Conservation (phyloP, 2,329 filamentous ascomycete genomes). For the Pseudogymnoascus sp. region DNA sequence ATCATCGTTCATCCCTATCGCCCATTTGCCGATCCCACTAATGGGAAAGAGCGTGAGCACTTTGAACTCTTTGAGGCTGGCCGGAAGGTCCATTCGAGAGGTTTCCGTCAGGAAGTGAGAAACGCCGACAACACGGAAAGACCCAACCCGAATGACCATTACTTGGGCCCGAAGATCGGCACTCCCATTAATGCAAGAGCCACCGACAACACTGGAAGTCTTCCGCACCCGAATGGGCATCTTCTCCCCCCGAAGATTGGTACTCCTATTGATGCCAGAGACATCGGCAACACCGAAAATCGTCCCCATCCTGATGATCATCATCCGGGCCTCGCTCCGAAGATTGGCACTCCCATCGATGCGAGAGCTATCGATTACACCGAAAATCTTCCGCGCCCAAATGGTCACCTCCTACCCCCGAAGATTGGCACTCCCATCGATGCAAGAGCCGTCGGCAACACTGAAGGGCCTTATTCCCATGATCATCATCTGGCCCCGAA, state of each 20-base stretch:
- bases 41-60: not conserved
- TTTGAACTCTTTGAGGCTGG: not conserved
- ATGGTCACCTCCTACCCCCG: not conserved
- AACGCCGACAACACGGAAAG: not conserved
- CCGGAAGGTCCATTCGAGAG: not conserved
- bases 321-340: not conserved
- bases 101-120: not conserved
- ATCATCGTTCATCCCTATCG: not conserved
- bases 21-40: not conserved
- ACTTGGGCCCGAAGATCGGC: not conserved
- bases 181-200: not conserved
- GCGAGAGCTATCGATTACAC: not conserved
- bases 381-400: not conserved
- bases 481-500: not conserved
- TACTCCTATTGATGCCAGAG: not conserved
- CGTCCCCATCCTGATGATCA: not conserved
- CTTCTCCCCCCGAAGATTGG: not conserved
- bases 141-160: not conserved
- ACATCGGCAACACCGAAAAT: too few relatives aligned
- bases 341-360: not conserved
- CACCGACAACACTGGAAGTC: not conserved
- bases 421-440: not conserved
- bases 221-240: not conserved
- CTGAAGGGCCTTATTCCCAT: not conserved
- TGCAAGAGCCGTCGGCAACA: not conserved